A percentile compares a stretch with the other conserved stretches of the same genome.
phyloP scores from a whole-genome alignment of 2,329 filamentous ascomycete genomes.

The Alternaria arbusti region DNA sequence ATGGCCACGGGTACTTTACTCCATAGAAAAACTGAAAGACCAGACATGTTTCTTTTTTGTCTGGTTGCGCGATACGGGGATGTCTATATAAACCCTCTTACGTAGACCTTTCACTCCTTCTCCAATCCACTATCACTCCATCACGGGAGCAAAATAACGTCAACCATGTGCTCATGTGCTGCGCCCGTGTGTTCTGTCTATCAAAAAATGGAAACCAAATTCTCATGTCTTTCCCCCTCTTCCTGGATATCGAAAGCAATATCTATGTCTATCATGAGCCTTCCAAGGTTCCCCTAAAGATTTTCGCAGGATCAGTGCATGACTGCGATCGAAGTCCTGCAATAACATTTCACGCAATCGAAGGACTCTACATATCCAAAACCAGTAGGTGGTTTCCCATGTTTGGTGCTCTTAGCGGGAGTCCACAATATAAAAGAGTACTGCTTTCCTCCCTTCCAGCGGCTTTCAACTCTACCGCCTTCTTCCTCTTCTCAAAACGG shows the following conservation, averaged over 20 bases:
- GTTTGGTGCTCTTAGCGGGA: background rate
- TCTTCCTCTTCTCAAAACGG: background rate
- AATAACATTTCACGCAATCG: background rate
- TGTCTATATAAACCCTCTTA: background rate
- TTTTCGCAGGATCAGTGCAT: background rate
- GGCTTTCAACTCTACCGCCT: background rate
- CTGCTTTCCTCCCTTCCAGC: background rate
- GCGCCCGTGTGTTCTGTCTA: background rate
- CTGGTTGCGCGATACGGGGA: background rate
- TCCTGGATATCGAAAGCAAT: no score
- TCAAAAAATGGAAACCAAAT: background rate
- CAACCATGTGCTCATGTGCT: background rate
- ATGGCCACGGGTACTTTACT: background rate
- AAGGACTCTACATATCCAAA: background rate
- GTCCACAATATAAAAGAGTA: background rate
- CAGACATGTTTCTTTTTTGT: background rate
- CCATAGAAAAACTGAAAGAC: background rate
- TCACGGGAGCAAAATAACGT: background rate
- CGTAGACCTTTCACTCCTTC: background rate
- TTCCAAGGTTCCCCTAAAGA: no score
- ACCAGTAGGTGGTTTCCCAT: background rate
- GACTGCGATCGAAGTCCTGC: background rate
- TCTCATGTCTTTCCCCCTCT: background rate
- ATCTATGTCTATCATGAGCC: no score
- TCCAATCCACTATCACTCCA: background rate